Base-by-base conservation (phyloP, 2,329 filamentous ascomycete species). In the Aspergillus hiratsukae region DNA sequence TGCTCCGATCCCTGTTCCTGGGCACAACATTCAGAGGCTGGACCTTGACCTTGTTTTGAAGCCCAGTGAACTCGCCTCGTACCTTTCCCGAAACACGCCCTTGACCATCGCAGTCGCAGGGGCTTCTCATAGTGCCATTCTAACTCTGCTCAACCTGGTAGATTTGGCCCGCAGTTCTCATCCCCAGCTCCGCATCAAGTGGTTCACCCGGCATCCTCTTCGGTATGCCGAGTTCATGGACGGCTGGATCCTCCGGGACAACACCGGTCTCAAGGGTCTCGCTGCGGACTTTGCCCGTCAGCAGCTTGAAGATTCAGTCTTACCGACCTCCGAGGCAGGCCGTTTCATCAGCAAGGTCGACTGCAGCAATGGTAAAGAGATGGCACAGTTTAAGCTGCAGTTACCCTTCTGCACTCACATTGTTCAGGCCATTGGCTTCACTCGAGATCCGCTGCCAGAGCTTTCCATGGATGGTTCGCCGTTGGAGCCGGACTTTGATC, bases 241-340 rank as follows among this genome's bases (percentile, higher is more conserved):
- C 59, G 83, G 81, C 56, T 87, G 84, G 83, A 86, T 87, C 57
- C 70, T 85, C 27, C 79, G 82, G 53, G 85, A 87, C 65, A 87
- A 87, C 69, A 87, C 84, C 0, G 85, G 85, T 3, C 75, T 87
- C 28, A 87, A 87, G 68, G 84, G 85, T 21, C 74, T 78, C 40
- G 83, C 83, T 0, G 84, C 84, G 0, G 74, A 77, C 4, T 87
- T 84, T 75, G 85, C 85, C 1, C 78, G 78, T 45, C 71, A 80
- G 25, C 81, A 86, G 56, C 76, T 87, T 0, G 84, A 87, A 61
- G 80, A 80, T 40, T 76, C 76, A 2, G 69, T 67, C 0, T 73
- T 86, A 7, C 59, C 70, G 4, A 61, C 67, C 7, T 82, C 79
- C 41, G 70, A 75, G 17, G 80, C 81, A 2, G 75, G 76, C 49